Evolutionary conservation across 2,329 filamentous ascomycete genomes (phyloP), one percentile per base, ranked within the genome.

Genomic region (Ophiocordyceps sinensis): DNA sequence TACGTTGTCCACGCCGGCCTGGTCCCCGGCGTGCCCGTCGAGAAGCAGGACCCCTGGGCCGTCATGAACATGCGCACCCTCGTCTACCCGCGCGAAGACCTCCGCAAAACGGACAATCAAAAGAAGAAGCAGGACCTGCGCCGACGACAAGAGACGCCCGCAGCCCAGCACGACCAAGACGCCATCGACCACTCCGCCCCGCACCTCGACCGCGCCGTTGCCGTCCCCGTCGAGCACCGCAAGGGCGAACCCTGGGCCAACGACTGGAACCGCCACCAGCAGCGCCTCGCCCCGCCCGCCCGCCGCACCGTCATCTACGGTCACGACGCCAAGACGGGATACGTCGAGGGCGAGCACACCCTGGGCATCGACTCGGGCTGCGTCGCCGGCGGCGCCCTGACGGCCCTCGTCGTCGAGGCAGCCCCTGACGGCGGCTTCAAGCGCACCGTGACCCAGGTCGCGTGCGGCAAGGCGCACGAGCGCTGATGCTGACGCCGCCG

Each of bases 61-160:
- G 82, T 84, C 34, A 95, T 95, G 87, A 91, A 86, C 55, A 93
- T 98, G 85, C 78, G 87, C 43, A 84, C 79, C 7, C 73, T 94
- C 41, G 70, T 83, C 49, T 70, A 67, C 48, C 63, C 78, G 7
- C 56, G 55, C 28, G 53, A 57, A 40, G 54, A 61, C 21, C 56
- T 62, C 26, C 59, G 60, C 64, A 47, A 66, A 52, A 46, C 60
- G 50, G 50, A 55, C 39, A 44, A 42, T 4, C 45, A 48, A 34
- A 37, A 44, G 15, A 35, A 40, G 7, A 45, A 49, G 37, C 37
- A 44, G n/a, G 31, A 21, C 15, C 10, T 19, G 29, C 40, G 37
- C 11, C 30, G 29, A 21, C 34, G 19, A 23, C 13, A 15, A n/a
- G n/a, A 15, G 34, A 15, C 40, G 28, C 28, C 30, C 12, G n/a